These are phyloP conservation scores for Pseudozyma sp. DNA, from an alignment of 1,284 basidiomycete genomes.

Conservation along the genomic window DNA sequence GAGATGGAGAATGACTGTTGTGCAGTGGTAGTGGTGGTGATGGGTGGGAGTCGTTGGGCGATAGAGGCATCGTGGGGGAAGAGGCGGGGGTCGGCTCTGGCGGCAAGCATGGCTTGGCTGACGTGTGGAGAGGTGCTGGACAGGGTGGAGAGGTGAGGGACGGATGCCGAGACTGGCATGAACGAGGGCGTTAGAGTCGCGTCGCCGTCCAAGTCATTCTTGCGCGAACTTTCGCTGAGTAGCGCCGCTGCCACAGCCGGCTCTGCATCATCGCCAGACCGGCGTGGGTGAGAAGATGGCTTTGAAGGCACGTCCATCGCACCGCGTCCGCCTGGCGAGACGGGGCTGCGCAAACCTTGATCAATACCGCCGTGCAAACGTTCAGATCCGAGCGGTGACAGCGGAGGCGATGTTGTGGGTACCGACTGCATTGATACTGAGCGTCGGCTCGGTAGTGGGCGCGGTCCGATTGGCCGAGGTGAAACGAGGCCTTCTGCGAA, in stretches of 20 bases:
- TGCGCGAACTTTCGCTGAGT: neutral
- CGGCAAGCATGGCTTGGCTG: constrained; percentile 34
- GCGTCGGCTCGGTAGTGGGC: constrained; percentile 25
- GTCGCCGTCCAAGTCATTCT: neutral
- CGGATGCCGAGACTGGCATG: constrained; percentile 15
- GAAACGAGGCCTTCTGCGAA: constrained; percentile 12
- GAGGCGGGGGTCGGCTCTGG: constrained; percentile 25
- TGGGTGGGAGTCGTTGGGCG: neutral
- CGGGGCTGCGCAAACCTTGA: constrained; percentile 8
- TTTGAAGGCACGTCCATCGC: constrained; percentile 7
- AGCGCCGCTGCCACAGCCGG: neutral
- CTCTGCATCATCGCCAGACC: neutral
- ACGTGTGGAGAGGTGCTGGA: constrained; percentile 3
- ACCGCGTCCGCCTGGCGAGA: neutral
- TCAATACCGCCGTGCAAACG: constrained; percentile 2
- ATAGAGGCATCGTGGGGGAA: constrained; percentile 9
- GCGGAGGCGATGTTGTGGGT: constrained; percentile 15
- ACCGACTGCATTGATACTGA: constrained; percentile 29
- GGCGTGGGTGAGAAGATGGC: neutral
- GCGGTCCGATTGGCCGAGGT: constrained; percentile 30
- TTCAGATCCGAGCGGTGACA: constrained; percentile 13
- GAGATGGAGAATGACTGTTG: constrained; percentile 1
- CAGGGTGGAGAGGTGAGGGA: constrained; percentile 13
- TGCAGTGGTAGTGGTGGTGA: neutral
- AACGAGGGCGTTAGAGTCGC: neutral